Conservation (phyloP, 1,139 yeast species). For the Schizosaccharomyces versatilis region DNA sequence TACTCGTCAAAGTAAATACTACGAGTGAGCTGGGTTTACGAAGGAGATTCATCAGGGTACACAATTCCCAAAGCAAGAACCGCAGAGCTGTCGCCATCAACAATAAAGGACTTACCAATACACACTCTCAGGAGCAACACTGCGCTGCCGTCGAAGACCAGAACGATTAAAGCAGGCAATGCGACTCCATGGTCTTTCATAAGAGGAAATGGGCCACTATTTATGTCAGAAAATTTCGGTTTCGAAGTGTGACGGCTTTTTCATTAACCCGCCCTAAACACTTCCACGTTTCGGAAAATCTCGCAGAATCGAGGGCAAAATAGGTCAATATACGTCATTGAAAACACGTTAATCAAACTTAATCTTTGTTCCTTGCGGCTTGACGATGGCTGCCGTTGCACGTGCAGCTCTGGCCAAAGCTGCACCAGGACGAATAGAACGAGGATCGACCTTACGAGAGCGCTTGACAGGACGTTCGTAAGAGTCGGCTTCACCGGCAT, state of each 20-base stretch:
- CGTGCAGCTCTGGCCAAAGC: constrained; percentile 80
- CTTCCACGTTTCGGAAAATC: not conserved
- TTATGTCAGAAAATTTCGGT: too few species aligned
- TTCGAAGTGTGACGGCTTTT: not conserved
- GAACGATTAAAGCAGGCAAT: too few species aligned
- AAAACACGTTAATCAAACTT: constrained; percentile 28
- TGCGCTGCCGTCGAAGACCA: too few species aligned
- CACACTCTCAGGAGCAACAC: too few species aligned
- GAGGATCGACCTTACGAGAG: constrained; percentile 10
- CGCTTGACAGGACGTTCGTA: not conserved
- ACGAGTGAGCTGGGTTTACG: constrained; percentile 3
- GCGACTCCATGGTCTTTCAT: too few species aligned
- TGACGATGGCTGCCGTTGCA: constrained; percentile 72
- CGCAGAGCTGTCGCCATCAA: too few species aligned
- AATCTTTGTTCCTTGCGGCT: constrained; percentile 72
- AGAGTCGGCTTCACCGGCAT: constrained; percentile 6
- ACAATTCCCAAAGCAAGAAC: not conserved
- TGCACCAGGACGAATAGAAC: constrained; percentile 44
- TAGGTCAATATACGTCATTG: not conserved
- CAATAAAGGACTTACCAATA: too few species aligned
- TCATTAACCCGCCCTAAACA: not conserved
- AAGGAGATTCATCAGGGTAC: not conserved
- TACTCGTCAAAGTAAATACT: constrained; percentile 2
- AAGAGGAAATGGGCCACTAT: too few species aligned
- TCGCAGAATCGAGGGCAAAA: not conserved